These are phyloP conservation scores for Ascodesmis nigricans DNA, from an alignment of 495 filamentous ascomycete species.

Conservation along the genomic window DNA sequence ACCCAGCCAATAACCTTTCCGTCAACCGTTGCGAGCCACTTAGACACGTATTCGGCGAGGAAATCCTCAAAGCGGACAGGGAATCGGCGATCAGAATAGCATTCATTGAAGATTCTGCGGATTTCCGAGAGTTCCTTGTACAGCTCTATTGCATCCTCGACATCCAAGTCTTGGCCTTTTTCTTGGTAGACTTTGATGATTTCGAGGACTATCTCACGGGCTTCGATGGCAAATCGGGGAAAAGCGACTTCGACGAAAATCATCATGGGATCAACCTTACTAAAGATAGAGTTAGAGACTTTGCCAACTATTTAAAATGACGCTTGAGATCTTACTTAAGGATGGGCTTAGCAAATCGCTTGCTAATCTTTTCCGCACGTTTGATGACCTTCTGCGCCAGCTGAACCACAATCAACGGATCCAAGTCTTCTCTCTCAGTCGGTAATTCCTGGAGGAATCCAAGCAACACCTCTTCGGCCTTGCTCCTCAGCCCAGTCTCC, in stretches of 20 bases:
- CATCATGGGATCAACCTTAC: conserved; percentile 48
- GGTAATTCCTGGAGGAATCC: conserved; percentile 38
- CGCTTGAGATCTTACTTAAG: conserved; percentile 39
- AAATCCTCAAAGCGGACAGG: conserved; percentile 68
- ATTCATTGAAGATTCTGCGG: conserved; percentile 49
- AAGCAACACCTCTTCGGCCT: conserved; percentile 48
- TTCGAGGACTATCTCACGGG: conserved; percentile 53
- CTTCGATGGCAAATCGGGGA: conserved; percentile 74
- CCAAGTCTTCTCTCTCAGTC: conserved; percentile 46
- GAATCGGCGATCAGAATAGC: conserved; percentile 45
- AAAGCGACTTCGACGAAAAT: conserved; percentile 66
- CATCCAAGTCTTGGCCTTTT: conserved; percentile 48
- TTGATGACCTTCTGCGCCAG: conserved; percentile 67
- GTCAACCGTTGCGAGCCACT: conserved; percentile 71
- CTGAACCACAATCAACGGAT: conserved; percentile 67
- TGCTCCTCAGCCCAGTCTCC: conserved; percentile 44
- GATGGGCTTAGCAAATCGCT: conserved; percentile 42
- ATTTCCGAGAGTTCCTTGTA: conserved; percentile 75
- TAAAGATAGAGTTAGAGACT: not conserved
- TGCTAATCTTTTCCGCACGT: conserved; percentile 65
- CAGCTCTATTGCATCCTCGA: conserved; percentile 83
- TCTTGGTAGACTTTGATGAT: conserved; percentile 51
- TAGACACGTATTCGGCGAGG: conserved; percentile 81
- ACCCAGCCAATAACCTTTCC: conserved; percentile 62
- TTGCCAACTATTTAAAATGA: no score